These are phyloP conservation scores for Pseudogymnoascus destructans DNA, from an alignment of 2,329 filamentous ascomycete genomes.

Conservation along the genomic window DNA sequence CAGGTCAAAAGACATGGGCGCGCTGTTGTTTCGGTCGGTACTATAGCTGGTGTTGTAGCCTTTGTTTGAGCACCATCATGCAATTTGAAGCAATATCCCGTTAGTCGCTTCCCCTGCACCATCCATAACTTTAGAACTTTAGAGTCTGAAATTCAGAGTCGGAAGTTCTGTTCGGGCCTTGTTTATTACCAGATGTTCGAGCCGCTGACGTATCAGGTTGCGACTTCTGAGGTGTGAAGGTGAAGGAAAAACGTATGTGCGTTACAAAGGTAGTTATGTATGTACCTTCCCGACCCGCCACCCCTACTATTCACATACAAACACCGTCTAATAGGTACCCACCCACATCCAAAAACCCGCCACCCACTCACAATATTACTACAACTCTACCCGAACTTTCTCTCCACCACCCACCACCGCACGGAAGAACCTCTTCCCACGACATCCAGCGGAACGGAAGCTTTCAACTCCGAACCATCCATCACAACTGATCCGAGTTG, in stretches of 20 bases:
- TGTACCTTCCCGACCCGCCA: neutral
- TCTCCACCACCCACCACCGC: neutral
- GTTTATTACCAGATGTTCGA: neutral
- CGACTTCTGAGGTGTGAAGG: neutral
- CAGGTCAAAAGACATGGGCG: neutral
- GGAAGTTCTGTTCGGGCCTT: neutral
- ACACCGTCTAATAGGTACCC: neutral
- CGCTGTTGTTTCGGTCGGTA: neutral
- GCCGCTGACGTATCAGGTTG: neutral
- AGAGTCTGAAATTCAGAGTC: neutral
- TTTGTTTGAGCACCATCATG: neutral
- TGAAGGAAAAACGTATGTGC: neutral
- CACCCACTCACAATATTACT: constrained; percentile 4
- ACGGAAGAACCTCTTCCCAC: constrained; percentile 9
- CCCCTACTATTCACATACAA: neutral
- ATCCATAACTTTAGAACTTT: neutral
- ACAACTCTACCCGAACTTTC: neutral
- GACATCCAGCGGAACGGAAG: constrained; percentile 8
- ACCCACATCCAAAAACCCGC: neutral
- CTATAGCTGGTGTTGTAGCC: neutral
- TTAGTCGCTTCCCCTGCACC: neutral
- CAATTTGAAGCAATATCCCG: neutral
- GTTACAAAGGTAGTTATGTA: neutral
- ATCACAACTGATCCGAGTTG: constrained; percentile 4
- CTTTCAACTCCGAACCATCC: constrained; percentile 6